Conservation (phyloP, 2,329 filamentous ascomycete species). For the Colletotrichum nymphaeae region DNA sequence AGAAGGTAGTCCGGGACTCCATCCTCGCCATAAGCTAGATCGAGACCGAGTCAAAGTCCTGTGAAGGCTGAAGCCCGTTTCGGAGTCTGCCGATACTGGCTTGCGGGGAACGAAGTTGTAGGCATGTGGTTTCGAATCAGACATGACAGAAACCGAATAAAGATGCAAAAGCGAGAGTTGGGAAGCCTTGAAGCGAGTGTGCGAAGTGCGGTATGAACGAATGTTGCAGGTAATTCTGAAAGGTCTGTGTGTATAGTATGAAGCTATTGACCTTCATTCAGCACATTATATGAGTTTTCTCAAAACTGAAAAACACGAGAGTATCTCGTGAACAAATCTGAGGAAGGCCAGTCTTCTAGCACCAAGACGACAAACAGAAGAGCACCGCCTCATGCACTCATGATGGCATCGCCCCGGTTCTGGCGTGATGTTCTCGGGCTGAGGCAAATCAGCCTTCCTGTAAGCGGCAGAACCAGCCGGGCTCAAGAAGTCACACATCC, state of each 20-base stretch:
- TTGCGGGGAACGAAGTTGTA: constrained; percentile 29
- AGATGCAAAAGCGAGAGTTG: background rate
- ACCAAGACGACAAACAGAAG: background rate
- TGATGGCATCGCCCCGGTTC: background rate
- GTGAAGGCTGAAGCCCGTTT: constrained; percentile 8
- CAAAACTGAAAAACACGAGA: background rate
- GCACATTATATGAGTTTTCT: background rate
- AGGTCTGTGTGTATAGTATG: background rate
- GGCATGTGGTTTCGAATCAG: constrained; percentile 4
- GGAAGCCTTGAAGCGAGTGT: constrained; percentile 6
- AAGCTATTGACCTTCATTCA: background rate
- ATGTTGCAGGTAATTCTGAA: background rate
- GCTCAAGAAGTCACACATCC: background rate
- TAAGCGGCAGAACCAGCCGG: background rate
- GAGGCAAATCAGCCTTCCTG: background rate
- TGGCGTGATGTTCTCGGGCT: constrained; percentile 13
- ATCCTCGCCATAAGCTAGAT: constrained; percentile 44
- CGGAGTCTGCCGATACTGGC: constrained; percentile 16
- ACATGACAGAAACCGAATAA: constrained; percentile 17
- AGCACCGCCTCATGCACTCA: constrained; percentile 23
- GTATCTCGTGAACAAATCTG: background rate
- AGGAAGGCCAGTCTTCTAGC: background rate
- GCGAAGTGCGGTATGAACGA: background rate
- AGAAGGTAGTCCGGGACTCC: constrained; percentile 40
- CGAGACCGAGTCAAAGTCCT: constrained; percentile 35